Evolutionary conservation across 2,329 filamentous ascomycete genomes (phyloP).

Genomic region (Pseudocercospora ulei): DNA sequence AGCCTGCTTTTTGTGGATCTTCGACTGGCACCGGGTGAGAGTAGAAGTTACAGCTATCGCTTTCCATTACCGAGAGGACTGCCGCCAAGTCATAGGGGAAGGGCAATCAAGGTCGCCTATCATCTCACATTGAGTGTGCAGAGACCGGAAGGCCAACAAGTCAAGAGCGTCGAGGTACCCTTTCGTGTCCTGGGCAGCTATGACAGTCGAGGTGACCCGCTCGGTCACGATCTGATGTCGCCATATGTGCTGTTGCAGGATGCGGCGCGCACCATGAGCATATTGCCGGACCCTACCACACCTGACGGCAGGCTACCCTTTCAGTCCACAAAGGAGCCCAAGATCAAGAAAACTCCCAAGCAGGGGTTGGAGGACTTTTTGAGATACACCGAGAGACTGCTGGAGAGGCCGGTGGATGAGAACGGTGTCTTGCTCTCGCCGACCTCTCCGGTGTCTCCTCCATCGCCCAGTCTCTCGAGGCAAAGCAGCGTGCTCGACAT

Average conservation of each 20-base stretch:
- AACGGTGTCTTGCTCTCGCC: slow-evolving; percentile 60
- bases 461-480: slow-evolving; percentile 47
- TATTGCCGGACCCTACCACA: slow-evolving; percentile 29
- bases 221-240: slow-evolving; percentile 88
- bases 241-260: slow-evolving; percentile 86
- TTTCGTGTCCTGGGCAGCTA: slow-evolving; percentile 91
- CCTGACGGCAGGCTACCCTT: slow-evolving; percentile 17
- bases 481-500: slow-evolving; percentile 32
- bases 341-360: slow-evolving; percentile 34
- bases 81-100: slow-evolving; percentile 83
- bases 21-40: slow-evolving; percentile 76
- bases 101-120: slow-evolving; percentile 89
- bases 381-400: slow-evolving; percentile 64
- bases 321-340: slow-evolving; percentile 16
- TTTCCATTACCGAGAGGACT: slow-evolving; percentile 79
- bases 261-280: slow-evolving; percentile 50
- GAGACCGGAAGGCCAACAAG: slow-evolving; percentile 66
- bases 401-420: slow-evolving; percentile 49
- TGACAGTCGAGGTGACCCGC: slow-evolving; percentile 74
- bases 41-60: slow-evolving; percentile 72
- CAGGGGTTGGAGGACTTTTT: slow-evolving; percentile 56
- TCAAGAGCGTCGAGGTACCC: slow-evolving; percentile 83
- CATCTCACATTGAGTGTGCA: slow-evolving; percentile 87
- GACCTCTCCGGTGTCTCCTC: slow-evolving; percentile 48
- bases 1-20: slow-evolving; percentile 93